phyloP scores from a whole-genome alignment of 2,329 filamentous ascomycete species.

The Epichloe amarillans region DNA sequence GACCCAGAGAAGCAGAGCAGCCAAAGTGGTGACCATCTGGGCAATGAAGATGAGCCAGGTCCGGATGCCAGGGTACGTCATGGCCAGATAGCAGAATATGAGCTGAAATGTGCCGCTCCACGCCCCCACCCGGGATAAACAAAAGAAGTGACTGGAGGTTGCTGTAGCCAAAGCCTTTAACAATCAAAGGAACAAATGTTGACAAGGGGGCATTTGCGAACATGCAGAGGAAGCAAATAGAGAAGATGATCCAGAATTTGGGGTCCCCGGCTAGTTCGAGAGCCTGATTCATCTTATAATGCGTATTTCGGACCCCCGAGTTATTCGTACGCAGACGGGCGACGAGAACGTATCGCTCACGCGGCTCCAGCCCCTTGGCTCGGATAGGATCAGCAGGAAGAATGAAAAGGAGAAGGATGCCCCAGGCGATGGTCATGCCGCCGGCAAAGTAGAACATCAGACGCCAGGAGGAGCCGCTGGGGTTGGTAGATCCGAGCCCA shows the following conservation, averaged over 20 bases:
- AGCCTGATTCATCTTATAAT: slow-evolving; percentile 31
- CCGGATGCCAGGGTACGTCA: not conserved
- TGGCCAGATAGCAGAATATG: not conserved
- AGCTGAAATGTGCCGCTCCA: not conserved
- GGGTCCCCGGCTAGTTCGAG: slow-evolving; percentile 16
- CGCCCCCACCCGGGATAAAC: slow-evolving; percentile 34
- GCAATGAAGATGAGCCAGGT: not conserved
- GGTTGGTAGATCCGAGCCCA: slow-evolving; percentile 43
- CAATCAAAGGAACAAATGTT: slow-evolving; percentile 13
- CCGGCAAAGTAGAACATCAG: slow-evolving; percentile 49
- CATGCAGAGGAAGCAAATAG: slow-evolving; percentile 30
- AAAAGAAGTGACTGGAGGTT: slow-evolving; percentile 29
- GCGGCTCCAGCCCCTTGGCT: slow-evolving; percentile 41
- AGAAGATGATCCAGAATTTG: slow-evolving; percentile 44
- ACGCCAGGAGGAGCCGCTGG: slow-evolving; percentile 34
- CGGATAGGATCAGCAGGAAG: slow-evolving; percentile 49
- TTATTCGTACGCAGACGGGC: slow-evolving; percentile 13
- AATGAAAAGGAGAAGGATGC: slow-evolving; percentile 37
- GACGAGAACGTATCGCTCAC: slow-evolving; percentile 29
- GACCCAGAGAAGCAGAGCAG: not conserved
- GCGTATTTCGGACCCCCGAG: slow-evolving; percentile 15
- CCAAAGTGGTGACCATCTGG: not conserved
- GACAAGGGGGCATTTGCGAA: slow-evolving; percentile 33
- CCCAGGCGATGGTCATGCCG: slow-evolving; percentile 40
- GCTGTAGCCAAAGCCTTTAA: slow-evolving; percentile 18